phyloP scores from a whole-genome alignment of 306 rosid species.

The Glycine latifolia region DNA sequence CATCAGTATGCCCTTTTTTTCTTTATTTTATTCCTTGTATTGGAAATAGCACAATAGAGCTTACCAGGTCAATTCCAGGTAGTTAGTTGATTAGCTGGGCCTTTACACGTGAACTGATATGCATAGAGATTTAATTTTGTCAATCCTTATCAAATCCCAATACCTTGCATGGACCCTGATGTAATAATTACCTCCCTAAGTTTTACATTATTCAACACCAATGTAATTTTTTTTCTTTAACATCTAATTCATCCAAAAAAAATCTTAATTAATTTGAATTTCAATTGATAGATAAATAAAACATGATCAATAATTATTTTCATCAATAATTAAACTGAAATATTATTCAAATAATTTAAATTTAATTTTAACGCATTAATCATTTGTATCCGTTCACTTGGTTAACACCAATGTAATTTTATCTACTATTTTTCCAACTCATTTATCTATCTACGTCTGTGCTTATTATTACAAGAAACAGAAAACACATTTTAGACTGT shows the following conservation, averaged over 20 bases:
- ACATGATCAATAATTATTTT: too few relatives aligned
- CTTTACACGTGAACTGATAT: slow-evolving; percentile 61
- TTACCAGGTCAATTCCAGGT: slow-evolving; percentile 59
- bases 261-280: too few relatives aligned
- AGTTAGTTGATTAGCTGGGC: slow-evolving; percentile 49
- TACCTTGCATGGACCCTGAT: slow-evolving; percentile 60
- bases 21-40: slow-evolving; percentile 17
- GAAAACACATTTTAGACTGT: slow-evolving; percentile 54
- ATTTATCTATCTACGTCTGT: not conserved
- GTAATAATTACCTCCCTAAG: slow-evolving; percentile 62
- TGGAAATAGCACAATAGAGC: slow-evolving; percentile 43
- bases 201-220: slow-evolving; percentile 28
- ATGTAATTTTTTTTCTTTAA: not conserved
- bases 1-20: not conserved
- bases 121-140: slow-evolving; percentile 50
- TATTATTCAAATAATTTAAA: too few relatives aligned
- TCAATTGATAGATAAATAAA: too few relatives aligned
- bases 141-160: slow-evolving; percentile 60
- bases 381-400: too few relatives aligned
- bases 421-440: slow-evolving; percentile 9
- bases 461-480: slow-evolving; percentile 38
- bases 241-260: too few relatives aligned
- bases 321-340: too few relatives aligned
- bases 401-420: not conserved
- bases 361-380: too few relatives aligned